phyloP scores from a whole-genome alignment of 345 rosid genomes.

The Orychophragmus violaceus region DNA sequence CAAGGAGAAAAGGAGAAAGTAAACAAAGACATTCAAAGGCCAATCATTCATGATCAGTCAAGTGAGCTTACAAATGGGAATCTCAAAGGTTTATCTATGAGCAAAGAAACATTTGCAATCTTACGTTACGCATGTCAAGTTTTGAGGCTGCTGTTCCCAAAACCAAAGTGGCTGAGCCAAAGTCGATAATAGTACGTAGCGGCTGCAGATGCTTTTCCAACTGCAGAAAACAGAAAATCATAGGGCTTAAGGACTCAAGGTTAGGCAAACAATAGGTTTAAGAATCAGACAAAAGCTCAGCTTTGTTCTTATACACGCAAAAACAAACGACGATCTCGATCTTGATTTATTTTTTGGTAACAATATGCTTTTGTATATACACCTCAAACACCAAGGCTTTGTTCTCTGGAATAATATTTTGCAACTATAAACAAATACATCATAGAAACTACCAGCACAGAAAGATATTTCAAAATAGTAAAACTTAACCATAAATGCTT shows the following conservation, averaged over 20 bases:
- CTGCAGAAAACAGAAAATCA: too few relatives aligned
- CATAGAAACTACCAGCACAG: background rate
- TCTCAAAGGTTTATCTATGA: background rate
- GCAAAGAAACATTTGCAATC: background rate
- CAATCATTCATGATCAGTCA: too few relatives aligned
- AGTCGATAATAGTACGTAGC: slow-evolving; percentile 68
- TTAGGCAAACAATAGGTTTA: too few relatives aligned
- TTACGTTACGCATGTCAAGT: slow-evolving; percentile 55
- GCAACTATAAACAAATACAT: background rate
- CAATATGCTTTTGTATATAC: background rate
- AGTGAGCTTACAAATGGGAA: background rate
- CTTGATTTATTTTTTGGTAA: background rate
- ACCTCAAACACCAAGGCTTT: background rate
- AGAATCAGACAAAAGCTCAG: background rate
- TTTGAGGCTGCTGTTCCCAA: slow-evolving; percentile 53
- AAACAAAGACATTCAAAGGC: slow-evolving; percentile 16
- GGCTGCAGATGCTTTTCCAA: slow-evolving; percentile 74
- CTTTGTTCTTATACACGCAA: background rate
- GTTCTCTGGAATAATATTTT: too few relatives aligned
- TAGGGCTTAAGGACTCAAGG: too few relatives aligned
- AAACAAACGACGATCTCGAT: background rate
- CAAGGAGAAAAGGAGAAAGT: background rate
- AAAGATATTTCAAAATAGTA: background rate
- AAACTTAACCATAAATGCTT: background rate
- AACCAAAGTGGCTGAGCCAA: too few relatives aligned